A percentile compares a stretch with the other conserved stretches of the same genome.
These are phyloP conservation scores for Linderina pennispora DNA, from an alignment of 192 early-diverging fungal genomes.

Conservation along the genomic window DNA sequence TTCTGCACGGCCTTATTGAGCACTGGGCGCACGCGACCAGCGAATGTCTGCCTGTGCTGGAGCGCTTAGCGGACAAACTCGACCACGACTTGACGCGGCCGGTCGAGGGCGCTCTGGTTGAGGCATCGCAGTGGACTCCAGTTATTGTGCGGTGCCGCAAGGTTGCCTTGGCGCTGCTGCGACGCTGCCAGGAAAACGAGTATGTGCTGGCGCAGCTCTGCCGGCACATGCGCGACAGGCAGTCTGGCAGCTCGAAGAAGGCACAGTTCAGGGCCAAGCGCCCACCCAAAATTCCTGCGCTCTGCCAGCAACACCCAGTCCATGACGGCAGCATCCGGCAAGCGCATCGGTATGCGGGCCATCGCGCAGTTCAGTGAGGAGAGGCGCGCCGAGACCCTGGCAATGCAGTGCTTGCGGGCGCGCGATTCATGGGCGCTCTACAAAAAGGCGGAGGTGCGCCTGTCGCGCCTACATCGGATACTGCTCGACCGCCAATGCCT, in stretches of 20 bases:
- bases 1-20: conserved; percentile 15
- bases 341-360: conserved; percentile 1
- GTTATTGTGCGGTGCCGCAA: conserved; percentile 43
- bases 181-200: conserved; percentile 37
- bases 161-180: conserved; percentile 32
- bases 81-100: conserved; percentile 35
- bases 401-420: conserved; percentile 6
- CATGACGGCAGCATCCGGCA: no score
- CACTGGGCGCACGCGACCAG: conserved; percentile 22
- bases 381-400: conserved; percentile 3
- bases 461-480: conserved; percentile 38
- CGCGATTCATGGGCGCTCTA: conserved; percentile 8
- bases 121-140: conserved; percentile 36
- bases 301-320: no score
- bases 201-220: conserved; percentile 22
- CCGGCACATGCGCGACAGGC: conserved; percentile 5
- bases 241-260: no score
- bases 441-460: conserved; percentile 30
- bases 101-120: conserved; percentile 11
- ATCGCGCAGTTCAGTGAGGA: conserved; percentile 1
- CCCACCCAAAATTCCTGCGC: no score
- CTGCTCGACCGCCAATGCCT: conserved; percentile 36
- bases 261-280: no score
- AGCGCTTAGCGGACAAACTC: conserved; percentile 16
- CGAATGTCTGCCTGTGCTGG: conserved; percentile 8